Base-by-base conservation (phyloP, 2,329 filamentous ascomycete genomes). In the Aquanectria penicillioides region DNA sequence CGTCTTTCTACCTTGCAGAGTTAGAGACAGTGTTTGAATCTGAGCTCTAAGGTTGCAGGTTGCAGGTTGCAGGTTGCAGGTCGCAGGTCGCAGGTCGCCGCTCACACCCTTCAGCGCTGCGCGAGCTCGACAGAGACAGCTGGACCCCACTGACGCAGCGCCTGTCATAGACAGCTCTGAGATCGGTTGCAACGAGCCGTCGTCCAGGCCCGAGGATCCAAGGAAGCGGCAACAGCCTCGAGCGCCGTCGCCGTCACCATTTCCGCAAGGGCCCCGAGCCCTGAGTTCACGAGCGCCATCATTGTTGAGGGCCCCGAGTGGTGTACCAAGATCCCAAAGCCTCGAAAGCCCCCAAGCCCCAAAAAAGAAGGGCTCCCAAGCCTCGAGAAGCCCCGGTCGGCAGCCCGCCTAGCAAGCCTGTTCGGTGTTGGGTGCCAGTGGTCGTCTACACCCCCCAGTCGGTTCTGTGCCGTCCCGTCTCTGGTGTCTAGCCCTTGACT, bases 141-240 rank as follows among this genome's bases (percentile, higher is more conserved):
- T n/a, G n/a, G n/a, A n/a, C n/a, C n/a, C n/a, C n/a, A n/a, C n/a
- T n/a, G n/a, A n/a, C n/a, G n/a, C n/a, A n/a, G n/a, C n/a, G n/a
- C n/a, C n/a, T n/a, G n/a, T n/a, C n/a, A n/a, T n/a, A n/a, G n/a
- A n/a, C n/a, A n/a, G n/a, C n/a, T n/a, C n/a, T n/a, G n/a, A n/a
- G n/a, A n/a, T n/a, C n/a, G n/a, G n/a, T n/a, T n/a, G n/a, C n/a
- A n/a, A n/a, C 15, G 20, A 18, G 23, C 46, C 18, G 37, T 40
- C 38, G 41, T 49, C 47, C 28, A 53, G 48, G 50, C 38, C 47
- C 36, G 10, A 17, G n/a, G 15, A 26, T n/a, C 15, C n/a, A 49
- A 31, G 28, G 53, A 57, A 37, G 51, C 44, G 53, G 61, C 55
- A 52, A 62, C 56, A 65, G 52, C 53, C 56, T 66, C 52, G 28